Base-by-base conservation (phyloP, 2,329 filamentous ascomycete genomes). In the Dothistroma septosporum region DNA sequence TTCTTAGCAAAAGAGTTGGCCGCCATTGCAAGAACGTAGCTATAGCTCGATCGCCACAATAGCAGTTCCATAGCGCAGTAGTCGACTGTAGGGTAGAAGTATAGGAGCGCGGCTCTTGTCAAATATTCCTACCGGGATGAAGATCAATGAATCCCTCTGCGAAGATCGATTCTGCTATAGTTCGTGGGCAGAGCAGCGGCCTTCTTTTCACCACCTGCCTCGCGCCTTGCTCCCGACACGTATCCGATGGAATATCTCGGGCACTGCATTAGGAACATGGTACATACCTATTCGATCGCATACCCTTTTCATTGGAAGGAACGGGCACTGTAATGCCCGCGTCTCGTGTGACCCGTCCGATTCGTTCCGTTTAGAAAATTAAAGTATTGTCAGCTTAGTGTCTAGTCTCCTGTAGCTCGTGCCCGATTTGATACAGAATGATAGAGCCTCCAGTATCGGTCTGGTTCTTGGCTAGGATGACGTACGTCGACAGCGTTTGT, bases 321-420 rank as follows among this genome's bases (percentile, higher is more conserved):
- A 87, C 70, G 0, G 85, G 85, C 0, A 87, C 77, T 21, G 82
- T 77, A 28, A 87, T 85, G 0, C 84, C 84, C 55, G 81, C 81
- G 0, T 78, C 77, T n/a, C 83, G 74, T 3, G 83, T 83, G 46
- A 73, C 76, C 3, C 80, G 76, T 67, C 87, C 76, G 0, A 87
- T 74, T 5, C 81, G 74, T 59, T 83, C 79, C 84, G 86, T 86
- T 66, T 86, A 86, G 21, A 63, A 70, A 14, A 62, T 67, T 60
- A 59, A 69, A 61, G 76, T 78, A 78, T 68, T 80, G 76, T 64
- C 78, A 64, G 21, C 75, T 73, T 49, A 80, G 79, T 81, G 62
- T 73, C 77, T 67, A 16, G 35, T 59, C 46, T 67, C 52, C 41
- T 47, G 54, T 53, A 79, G 75, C 65, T 86, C 84, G 61, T 86